Base-by-base conservation (phyloP, 2,329 filamentous ascomycete genomes). In the Cercospora janseana region DNA sequence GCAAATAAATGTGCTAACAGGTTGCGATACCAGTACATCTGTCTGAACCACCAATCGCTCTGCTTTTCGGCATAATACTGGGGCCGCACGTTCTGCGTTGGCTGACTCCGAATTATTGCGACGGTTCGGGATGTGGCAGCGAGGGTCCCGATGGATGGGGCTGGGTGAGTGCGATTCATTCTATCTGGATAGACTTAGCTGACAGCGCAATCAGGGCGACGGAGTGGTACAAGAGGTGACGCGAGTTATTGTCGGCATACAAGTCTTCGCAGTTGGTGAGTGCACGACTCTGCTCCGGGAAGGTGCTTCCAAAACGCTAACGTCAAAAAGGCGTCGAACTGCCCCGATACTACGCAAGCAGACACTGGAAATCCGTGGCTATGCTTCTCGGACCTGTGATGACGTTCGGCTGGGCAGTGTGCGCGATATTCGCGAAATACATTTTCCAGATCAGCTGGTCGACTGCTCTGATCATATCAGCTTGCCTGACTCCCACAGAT, bases 401-500 rank as follows among this genome's bases (percentile, higher is more conserved):
- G 77, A 65, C 70, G 0, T 72, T 73, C 42, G 70, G 74, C 38
- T 75, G 73, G 73, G 56, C 75, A 16, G 66, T 77, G 16, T 75
- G 75, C 49, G 70, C 75, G 2, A 51, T 69, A 0, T 75, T 80
- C 53, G 70, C 77, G 13, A 67, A 66, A 28, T 54, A 72, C 2
- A 66, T 80, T 3, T 76, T 81, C 59, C 52, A 71, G 4, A 74
- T 70, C 0, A 68, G 72, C 40, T 57, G 74, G 23, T 60, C 72
- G 0, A 75, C 75, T 1, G 73, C 77, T 1, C 59, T 80, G 29
- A 71, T 77, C 4, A 73, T 81, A 18, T 74, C 73, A 0, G 79
- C 79, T 3, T 80, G 77, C 57, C 68, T 81, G 2, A 79, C 78
- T 0, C 79, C 78, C 1, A 81, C 79, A 0, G 79, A 81, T 64